phyloP scores from a whole-genome alignment of 768 basidiomycete genomes.

The Cystobasidium ongulense region DNA sequence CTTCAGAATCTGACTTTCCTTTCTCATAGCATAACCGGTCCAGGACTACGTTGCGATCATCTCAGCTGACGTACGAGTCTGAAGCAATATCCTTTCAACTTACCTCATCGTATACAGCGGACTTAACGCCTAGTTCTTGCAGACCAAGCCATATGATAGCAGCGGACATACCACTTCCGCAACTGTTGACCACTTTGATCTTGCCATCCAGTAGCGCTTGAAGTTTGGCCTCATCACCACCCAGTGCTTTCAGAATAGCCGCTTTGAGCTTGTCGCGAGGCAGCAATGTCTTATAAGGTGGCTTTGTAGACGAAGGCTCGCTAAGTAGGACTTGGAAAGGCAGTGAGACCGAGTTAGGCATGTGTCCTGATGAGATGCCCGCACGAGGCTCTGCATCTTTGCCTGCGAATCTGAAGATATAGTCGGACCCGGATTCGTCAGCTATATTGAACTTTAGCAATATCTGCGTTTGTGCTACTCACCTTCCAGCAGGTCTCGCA shows the following conservation, averaged over 20 bases:
- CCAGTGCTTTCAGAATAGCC: constrained; percentile 59
- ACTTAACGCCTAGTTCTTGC: constrained; percentile 57
- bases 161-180: constrained; percentile 99
- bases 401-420: constrained; percentile 60
- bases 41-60: neutral
- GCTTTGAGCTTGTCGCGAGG: constrained; percentile 55
- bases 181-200: constrained; percentile 60
- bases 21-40: constrained; percentile 17
- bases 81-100: constrained; percentile 37
- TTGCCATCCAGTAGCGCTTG: constrained; percentile 58
- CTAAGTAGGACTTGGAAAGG: constrained; percentile 55
- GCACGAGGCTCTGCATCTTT: constrained; percentile 79
- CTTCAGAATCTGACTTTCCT: constrained; percentile 26
- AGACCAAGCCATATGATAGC: constrained; percentile 88
- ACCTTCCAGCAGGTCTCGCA: constrained; percentile 77
- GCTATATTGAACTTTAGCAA: too few relatives aligned
- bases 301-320: constrained; percentile 48
- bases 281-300: constrained; percentile 53
- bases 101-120: constrained; percentile 86
- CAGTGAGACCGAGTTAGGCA: constrained; percentile 73
- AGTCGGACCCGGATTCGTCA: constrained; percentile 1
- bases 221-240: constrained; percentile 42
- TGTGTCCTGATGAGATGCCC: constrained; percentile 80
- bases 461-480: too few relatives aligned
- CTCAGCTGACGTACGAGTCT: neutral